These are phyloP conservation scores for Penicillium malachiteum DNA, from an alignment of 495 filamentous ascomycete species.

Conservation along the genomic window DNA sequence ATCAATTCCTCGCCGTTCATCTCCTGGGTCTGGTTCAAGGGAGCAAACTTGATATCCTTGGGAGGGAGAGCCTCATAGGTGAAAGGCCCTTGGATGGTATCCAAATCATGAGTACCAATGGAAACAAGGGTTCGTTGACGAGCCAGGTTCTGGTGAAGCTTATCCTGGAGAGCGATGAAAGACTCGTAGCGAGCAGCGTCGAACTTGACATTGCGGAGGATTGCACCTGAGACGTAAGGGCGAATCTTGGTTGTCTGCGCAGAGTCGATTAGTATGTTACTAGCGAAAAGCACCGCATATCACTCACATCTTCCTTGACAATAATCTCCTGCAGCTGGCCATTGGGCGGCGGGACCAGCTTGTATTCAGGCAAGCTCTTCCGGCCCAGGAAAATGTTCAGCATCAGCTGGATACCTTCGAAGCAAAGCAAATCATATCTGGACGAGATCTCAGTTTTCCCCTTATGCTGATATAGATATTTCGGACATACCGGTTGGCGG, in stretches of 20 bases:
- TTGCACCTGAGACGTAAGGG: slow-evolving; percentile 81
- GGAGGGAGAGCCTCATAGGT: slow-evolving; percentile 91
- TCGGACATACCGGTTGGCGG: slow-evolving; percentile 72
- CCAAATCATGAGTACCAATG: slow-evolving; percentile 95
- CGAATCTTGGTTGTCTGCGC: slow-evolving; percentile 71
- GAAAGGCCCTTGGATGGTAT: slow-evolving; percentile 92
- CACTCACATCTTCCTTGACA: slow-evolving; percentile 65
- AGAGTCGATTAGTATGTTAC: not conserved
- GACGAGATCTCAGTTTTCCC: slow-evolving; percentile 20
- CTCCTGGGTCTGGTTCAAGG: slow-evolving; percentile 83
- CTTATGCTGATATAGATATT: not conserved
- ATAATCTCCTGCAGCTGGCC: slow-evolving; percentile 77
- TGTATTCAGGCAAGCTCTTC: slow-evolving; percentile 72
- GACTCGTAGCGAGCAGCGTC: slow-evolving; percentile 87
- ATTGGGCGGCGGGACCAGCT: slow-evolving; percentile 64
- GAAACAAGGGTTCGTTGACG: slow-evolving; percentile 89
- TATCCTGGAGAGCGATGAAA: slow-evolving; percentile 97
- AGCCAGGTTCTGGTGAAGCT: slow-evolving; percentile 95
- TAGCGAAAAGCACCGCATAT: not conserved
- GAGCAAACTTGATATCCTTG: slow-evolving; percentile 87
- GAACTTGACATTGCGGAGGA: slow-evolving; percentile 88
- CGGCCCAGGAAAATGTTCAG: slow-evolving; percentile 90
- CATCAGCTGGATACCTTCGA: slow-evolving; percentile 94
- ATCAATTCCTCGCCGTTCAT: slow-evolving; percentile 90
- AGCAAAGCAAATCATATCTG: slow-evolving; percentile 98